Evolutionary conservation across 352 stramenopile species (phyloP).

Genomic region (Globisporangium abappressorium): DNA sequence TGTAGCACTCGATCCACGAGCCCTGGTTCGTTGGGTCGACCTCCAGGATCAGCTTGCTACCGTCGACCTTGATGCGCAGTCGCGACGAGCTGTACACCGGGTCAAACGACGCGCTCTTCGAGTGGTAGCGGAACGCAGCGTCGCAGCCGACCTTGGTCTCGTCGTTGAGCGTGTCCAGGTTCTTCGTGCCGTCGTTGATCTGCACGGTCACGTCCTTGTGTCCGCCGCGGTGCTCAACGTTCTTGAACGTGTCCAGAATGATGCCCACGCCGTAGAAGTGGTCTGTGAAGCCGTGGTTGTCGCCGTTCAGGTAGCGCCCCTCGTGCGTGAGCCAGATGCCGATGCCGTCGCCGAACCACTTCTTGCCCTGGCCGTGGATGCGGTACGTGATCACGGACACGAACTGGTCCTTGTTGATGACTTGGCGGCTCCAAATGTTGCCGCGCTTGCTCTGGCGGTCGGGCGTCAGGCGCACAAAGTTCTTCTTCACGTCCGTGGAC

Average conservation of each 20-base stretch:
- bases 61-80: slow-evolving; percentile 59
- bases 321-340: slow-evolving; percentile 74
- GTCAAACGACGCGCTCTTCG: slow-evolving; percentile 64
- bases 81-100: slow-evolving; percentile 69
- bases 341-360: slow-evolving; percentile 80
- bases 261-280: slow-evolving; percentile 73
- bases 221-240: slow-evolving; percentile 69
- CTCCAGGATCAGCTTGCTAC: slow-evolving; percentile 51
- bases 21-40: slow-evolving; percentile 58
- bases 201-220: slow-evolving; percentile 83
- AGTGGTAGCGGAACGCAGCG: slow-evolving; percentile 75
- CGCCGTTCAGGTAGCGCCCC: slow-evolving; percentile 42
- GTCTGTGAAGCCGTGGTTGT: slow-evolving; percentile 77
- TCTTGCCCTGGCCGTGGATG: slow-evolving; percentile 72
- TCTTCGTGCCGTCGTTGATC: slow-evolving; percentile 76
- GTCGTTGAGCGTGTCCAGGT: slow-evolving; percentile 61
- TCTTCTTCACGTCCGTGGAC: slow-evolving; percentile 73
- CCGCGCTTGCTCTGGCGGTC: slow-evolving; percentile 81
- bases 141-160: slow-evolving; percentile 75
- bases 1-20: slow-evolving; percentile 65
- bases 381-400: slow-evolving; percentile 65
- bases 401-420: slow-evolving; percentile 48
- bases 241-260: slow-evolving; percentile 77
- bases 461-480: slow-evolving; percentile 77
- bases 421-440: slow-evolving; percentile 60